Conservation (phyloP, 2,329 filamentous ascomycete species). For the Chaetomium globosum region DNA sequence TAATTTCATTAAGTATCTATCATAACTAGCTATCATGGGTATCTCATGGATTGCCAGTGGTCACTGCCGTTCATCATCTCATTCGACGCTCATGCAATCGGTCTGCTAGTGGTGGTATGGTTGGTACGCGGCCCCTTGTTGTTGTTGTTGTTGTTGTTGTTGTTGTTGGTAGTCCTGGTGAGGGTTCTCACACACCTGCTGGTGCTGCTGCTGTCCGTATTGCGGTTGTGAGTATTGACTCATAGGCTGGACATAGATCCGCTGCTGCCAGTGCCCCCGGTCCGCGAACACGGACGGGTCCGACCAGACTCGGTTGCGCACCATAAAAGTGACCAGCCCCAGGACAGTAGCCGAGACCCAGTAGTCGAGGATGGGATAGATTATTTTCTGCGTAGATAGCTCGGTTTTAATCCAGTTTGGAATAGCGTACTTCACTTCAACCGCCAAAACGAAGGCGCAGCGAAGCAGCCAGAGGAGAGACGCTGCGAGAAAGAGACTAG, state of each 20-base stretch:
- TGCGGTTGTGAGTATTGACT: slow-evolving; percentile 9
- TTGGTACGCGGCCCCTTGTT: neutral
- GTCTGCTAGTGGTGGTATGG: neutral
- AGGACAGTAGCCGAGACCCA: slow-evolving; percentile 23
- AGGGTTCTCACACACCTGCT: neutral
- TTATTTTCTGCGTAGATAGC: neutral
- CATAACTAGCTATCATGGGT: too few species aligned
- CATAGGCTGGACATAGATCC: neutral
- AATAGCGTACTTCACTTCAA: slow-evolving; percentile 13
- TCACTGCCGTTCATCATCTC: too few species aligned
- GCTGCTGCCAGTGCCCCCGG: neutral
- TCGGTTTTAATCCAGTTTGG: slow-evolving; percentile 6
- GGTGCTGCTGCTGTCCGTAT: neutral
- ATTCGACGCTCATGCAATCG: neutral
- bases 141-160: neutral
- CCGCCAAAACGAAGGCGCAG: slow-evolving; percentile 15
- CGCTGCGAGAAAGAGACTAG: slow-evolving; percentile 8
- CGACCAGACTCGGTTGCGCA: slow-evolving; percentile 19
- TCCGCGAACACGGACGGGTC: slow-evolving; percentile 17
- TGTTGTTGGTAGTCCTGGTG: slow-evolving; percentile 6
- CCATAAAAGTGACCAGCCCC: slow-evolving; percentile 13
- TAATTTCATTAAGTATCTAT: too few species aligned
- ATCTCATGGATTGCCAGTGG: too few species aligned
- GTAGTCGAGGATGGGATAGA: slow-evolving; percentile 20
- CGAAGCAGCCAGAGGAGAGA: slow-evolving; percentile 25